Base-by-base conservation (phyloP, 202 grass and related monocot species). In the Setaria italica region DNA sequence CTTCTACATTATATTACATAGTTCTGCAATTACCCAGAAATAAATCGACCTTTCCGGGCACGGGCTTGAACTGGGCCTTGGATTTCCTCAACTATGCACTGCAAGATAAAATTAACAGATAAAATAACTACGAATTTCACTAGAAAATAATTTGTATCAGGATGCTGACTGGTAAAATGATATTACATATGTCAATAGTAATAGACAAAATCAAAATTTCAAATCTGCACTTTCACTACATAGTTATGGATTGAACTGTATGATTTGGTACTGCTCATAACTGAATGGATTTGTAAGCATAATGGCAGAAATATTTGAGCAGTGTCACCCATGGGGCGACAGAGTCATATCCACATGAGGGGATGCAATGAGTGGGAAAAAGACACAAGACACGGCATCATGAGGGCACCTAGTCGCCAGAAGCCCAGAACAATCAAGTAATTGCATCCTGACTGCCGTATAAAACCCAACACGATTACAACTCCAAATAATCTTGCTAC, bases 61-160 rank as follows among this genome's bases (percentile, higher is more conserved):
- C 95, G 95, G 10, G 95, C 90, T 77, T 91, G 95, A 70, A 87
- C 81, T 92, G 95, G 93, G 16, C 95, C 93, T 90, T 98, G 95
- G 85, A 98, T 84, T 82, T 98, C 95, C 84, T 98, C 95, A 72
- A 98, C 93, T 91, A 98, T 98, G 91, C 95, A 98, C 95, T 98
- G 84, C 47, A 87, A 78, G 9, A 67, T 72, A 72, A 67, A 64
- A 85, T 78, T 82, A 85, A 76, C 43, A 94, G 46, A 82, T 30
- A 65, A 89, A 88, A 66, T 71, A 72, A 87, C 59, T 32, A 34
- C 51, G 6, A 6, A 49, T 54, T 75, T 78, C 11, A 85, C 15
- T 21, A 64, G 59, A 57, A 81, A 58, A 82, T 12, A 20, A 46
- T 45, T 7, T 62, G 33, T 2, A 10, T 57, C 41, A 83, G 1